Conservation (phyloP, 2,329 filamentous ascomycete species). For the Fusarium illudens region DNA sequence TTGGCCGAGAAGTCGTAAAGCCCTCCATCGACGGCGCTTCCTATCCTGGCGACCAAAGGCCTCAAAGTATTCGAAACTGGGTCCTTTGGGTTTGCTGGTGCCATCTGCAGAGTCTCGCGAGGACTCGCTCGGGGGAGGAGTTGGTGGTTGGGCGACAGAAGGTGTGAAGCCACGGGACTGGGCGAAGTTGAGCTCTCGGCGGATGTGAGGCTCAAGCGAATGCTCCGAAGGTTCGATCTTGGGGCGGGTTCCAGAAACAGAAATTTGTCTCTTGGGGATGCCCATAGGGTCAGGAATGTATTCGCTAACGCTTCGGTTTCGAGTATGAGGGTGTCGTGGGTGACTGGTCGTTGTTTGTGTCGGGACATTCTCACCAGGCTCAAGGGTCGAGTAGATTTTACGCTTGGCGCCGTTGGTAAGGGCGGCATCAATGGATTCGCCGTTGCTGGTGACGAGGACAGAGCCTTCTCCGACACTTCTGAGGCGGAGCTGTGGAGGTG, state of each 20-base stretch:
- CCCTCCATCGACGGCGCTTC: constrained; percentile 80
- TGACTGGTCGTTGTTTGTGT: constrained; percentile 48
- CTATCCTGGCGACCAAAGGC: constrained; percentile 71
- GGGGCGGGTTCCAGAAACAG: constrained; percentile 71
- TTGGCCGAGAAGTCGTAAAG: constrained; percentile 82
- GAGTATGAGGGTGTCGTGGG: constrained; percentile 57
- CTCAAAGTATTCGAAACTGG: constrained; percentile 71
- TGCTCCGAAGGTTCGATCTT: constrained; percentile 45
- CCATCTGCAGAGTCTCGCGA: constrained; percentile 56
- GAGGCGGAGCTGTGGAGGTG: constrained; percentile 46
- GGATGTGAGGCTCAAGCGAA: constrained; percentile 58
- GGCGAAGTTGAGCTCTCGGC: constrained; percentile 84
- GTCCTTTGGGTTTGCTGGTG: constrained; percentile 53
- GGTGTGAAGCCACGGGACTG: constrained; percentile 77
- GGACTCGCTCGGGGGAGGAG: constrained; percentile 83
- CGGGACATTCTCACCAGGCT: constrained; percentile 44
- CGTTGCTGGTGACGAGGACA: constrained; percentile 59
- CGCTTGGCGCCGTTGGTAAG: constrained; percentile 63
- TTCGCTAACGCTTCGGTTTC: constrained; percentile 88
- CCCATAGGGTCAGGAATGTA: constrained; percentile 79
- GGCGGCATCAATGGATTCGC: constrained; percentile 61
- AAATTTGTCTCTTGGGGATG: constrained; percentile 75
- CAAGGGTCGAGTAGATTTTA: constrained; percentile 59
- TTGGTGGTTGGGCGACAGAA: constrained; percentile 71
- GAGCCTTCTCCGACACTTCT: constrained; percentile 45